A percentile compares a stretch with the other conserved stretches of the same genome.
phyloP scores from a whole-genome alignment of 176 grass and related monocot genomes.

The Triticum aestivum region IWGSC_CS_RefSeq_v2.1 NC_057807.1:267038280-267038779 shows the following conservation, averaged over 20 bases:
- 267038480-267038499: constrained; percentile 25
- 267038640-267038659: constrained; percentile 54
- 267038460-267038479: constrained; percentile 12
- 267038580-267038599: constrained; percentile 24
- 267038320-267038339: constrained; percentile 48
- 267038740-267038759: neutral
- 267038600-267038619: constrained; percentile 34
- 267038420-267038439: constrained; percentile 37
- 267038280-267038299: constrained; percentile 47
- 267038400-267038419: constrained; percentile 30
- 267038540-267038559: constrained; percentile 52
- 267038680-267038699: neutral
- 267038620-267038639: constrained; percentile 51
- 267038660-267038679: constrained; percentile 27
- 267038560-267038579: constrained; percentile 32
- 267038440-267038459: constrained; percentile 47
- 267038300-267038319: constrained; percentile 57
- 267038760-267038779: neutral
- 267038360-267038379: neutral
- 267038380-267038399: constrained; percentile 22
- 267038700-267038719: constrained; percentile 20
- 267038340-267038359: constrained; percentile 6
- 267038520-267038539: constrained; percentile 32
- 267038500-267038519: constrained; percentile 44
- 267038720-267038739: neutral